Percentiles rank a stretch among this genome's conserved stretches.
Conservation (phyloP, 306 rosid genomes). For the Ochetophila trinervis region DNA sequence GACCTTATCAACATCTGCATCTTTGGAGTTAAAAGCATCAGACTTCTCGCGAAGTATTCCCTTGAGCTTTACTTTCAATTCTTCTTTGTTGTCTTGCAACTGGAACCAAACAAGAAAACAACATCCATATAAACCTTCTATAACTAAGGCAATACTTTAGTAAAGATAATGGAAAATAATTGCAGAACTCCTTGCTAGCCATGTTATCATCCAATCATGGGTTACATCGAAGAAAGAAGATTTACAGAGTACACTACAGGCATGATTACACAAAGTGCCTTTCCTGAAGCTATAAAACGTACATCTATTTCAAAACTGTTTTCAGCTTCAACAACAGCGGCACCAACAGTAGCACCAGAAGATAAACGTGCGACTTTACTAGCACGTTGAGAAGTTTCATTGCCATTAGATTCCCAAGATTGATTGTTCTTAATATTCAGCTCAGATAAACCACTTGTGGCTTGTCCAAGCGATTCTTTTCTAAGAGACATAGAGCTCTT, state of each 20-base stretch:
- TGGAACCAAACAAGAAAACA: conserved; percentile 29
- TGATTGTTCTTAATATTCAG: conserved; percentile 24
- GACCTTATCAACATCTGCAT: conserved; percentile 77
- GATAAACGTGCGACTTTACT: conserved; percentile 55
- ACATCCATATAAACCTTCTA: conserved; percentile 5
- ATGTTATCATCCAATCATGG: no score
- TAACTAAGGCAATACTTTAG: not conserved
- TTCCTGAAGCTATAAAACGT: conserved; percentile 48
- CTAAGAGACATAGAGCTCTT: conserved; percentile 7
- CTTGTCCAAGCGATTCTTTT: conserved; percentile 29
- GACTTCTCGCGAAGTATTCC: conserved; percentile 77
- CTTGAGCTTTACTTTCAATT: conserved; percentile 74
- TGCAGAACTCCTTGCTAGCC: not conserved
- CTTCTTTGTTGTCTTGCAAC: conserved; percentile 74
- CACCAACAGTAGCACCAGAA: conserved; percentile 56
- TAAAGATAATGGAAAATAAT: conserved; percentile 9
- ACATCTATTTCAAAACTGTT: conserved; percentile 70
- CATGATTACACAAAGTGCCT: conserved; percentile 23
- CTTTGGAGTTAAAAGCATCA: conserved; percentile 72
- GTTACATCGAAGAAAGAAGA: no score
- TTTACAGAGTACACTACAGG: no score
- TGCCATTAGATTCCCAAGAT: conserved; percentile 20
- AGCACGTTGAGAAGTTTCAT: conserved; percentile 33
- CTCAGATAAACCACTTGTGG: conserved; percentile 15
- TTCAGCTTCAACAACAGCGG: conserved; percentile 96